These are phyloP conservation scores for Lactarius indigo DNA, from an alignment of 768 basidiomycete species.

Conservation along the genomic window DNA sequence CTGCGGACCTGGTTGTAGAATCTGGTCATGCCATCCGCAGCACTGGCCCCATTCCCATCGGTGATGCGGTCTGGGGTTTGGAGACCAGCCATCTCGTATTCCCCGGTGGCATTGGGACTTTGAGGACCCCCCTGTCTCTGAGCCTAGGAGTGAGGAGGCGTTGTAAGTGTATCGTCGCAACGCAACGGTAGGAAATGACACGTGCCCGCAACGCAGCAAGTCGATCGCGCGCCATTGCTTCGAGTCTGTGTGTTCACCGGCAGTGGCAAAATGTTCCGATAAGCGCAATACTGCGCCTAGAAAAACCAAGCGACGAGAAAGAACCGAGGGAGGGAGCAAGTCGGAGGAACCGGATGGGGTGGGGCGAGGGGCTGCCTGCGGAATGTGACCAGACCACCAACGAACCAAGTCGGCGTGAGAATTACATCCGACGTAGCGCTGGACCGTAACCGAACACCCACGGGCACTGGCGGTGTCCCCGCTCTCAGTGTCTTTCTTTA, in stretches of 20 bases:
- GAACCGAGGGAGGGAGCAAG: background rate
- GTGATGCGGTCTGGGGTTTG: conserved; percentile 25
- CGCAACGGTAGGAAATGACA: background rate
- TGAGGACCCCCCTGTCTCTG: conserved; percentile 31
- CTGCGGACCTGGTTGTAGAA: conserved; percentile 35
- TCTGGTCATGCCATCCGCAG: conserved; percentile 30
- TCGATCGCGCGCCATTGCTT: conserved; percentile 26
- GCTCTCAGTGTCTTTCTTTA: background rate
- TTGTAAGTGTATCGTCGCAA: conserved; percentile 3
- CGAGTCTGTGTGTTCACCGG: background rate
- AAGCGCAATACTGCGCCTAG: background rate
- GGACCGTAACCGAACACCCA: background rate
- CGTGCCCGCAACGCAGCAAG: conserved; percentile 27
- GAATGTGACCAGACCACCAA: conserved; percentile 13
- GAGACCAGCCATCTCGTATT: conserved; percentile 34
- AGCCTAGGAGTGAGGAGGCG: conserved; percentile 26
- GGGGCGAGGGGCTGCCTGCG: conserved; percentile 1
- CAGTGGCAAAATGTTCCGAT: conserved; percentile 8
- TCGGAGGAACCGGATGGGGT: conserved; percentile 1
- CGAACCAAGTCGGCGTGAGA: conserved; percentile 11
- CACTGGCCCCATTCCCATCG: conserved; percentile 25
- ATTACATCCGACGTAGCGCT: background rate
- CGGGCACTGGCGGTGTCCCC: background rate
- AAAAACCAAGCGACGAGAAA: background rate
- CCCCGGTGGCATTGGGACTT: conserved; percentile 20